phyloP scores from a whole-genome alignment of 169 alveolate genomes.

The Sarcocystis neurona region DNA sequence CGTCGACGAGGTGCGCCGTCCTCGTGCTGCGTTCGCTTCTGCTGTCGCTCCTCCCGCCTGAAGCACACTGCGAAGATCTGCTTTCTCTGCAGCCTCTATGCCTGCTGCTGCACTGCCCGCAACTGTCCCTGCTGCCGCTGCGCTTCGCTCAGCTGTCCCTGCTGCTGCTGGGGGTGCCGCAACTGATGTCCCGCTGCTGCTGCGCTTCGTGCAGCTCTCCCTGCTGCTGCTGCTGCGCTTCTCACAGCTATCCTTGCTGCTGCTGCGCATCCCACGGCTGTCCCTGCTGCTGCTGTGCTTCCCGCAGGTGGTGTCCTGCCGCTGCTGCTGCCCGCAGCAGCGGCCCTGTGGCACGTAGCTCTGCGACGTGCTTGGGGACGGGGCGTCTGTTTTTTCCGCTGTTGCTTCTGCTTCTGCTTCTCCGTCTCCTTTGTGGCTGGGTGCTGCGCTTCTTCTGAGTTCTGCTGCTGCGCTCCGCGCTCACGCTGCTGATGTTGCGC shows the following conservation, averaged over 20 bases:
- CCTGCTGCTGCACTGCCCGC: neutral
- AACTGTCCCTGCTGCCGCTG: neutral
- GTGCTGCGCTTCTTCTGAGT: too few species aligned
- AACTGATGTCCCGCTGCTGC: too few species aligned
- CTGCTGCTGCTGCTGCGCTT: neutral
- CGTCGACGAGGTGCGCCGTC: conserved; percentile 83
- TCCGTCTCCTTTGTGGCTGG: neutral
- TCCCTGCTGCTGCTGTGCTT: neutral
- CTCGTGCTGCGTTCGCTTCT: neutral
- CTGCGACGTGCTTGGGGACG: too few species aligned
- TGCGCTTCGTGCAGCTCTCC: neutral
- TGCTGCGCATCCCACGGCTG: neutral
- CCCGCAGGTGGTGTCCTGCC: too few species aligned
- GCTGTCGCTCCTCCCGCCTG: neutral
- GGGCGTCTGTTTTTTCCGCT: too few species aligned
- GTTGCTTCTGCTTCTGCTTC: neutral
- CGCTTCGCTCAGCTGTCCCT: neutral
- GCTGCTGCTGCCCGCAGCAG: too few species aligned
- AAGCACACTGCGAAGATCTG: neutral
- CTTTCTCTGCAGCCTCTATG: neutral
- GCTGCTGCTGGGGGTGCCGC: neutral
- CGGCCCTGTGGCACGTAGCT: too few species aligned
- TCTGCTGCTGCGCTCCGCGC: too few species aligned
- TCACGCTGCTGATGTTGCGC: too few species aligned
- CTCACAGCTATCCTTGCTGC: neutral